Conservation (phyloP, 2,329 filamentous ascomycete genomes). For the Helotiales sp. region DNA sequence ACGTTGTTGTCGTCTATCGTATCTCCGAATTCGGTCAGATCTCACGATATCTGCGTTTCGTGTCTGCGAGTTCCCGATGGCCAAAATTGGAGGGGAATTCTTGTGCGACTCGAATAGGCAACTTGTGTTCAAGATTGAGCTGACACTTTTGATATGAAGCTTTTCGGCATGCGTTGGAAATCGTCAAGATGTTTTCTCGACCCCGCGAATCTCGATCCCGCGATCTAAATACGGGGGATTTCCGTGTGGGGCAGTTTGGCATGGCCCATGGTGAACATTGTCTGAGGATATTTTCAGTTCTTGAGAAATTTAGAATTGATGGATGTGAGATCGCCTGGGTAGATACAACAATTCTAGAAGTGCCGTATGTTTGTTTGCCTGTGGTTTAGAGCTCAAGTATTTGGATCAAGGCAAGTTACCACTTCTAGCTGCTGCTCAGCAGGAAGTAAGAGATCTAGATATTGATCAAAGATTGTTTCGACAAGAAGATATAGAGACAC, state of each 20-base stretch:
- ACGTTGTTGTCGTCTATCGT: background rate
- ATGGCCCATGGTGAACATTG: no score
- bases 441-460: no score
- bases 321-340: no score
- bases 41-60: background rate
- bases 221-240: background rate
- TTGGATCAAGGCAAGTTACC: no score
- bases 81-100: background rate
- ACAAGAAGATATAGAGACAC: no score
- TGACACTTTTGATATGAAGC: background rate
- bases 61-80: background rate
- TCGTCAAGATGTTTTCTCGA: background rate
- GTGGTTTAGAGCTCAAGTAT: no score
- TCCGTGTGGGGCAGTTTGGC: conserved; percentile 9
- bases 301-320: no score
- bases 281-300: no score
- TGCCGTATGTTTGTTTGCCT: no score
- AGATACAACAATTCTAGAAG: no score
- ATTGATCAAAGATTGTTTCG: no score
- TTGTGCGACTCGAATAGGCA: background rate
- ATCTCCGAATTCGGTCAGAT: background rate
- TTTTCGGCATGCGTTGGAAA: background rate
- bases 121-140: background rate
- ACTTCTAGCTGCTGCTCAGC: no score
- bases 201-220: background rate